These are phyloP conservation scores for Fusarium mangiferae DNA, from an alignment of 2,329 filamentous ascomycete species.

Conservation along the genomic window DNA sequence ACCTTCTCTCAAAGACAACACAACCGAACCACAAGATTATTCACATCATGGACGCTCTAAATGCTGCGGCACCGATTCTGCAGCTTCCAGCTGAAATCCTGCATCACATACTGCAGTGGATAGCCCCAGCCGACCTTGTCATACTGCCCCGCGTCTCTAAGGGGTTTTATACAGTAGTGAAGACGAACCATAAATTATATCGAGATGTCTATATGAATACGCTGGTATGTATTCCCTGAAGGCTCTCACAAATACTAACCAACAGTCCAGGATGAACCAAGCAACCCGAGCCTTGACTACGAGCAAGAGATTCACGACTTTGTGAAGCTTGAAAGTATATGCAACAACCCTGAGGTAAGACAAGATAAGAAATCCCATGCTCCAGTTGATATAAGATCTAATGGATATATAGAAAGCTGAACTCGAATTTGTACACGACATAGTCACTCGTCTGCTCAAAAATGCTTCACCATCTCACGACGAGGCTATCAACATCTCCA, in stretches of 20 bases:
- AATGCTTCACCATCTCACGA: slow-evolving; percentile 52
- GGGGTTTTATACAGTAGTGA: slow-evolving; percentile 63
- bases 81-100: slow-evolving; percentile 66
- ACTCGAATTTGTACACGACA: slow-evolving; percentile 59
- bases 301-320: slow-evolving; percentile 56
- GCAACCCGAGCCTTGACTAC: slow-evolving; percentile 53
- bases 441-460: slow-evolving; percentile 58
- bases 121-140: slow-evolving; percentile 67
- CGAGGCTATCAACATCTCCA: slow-evolving; percentile 44
- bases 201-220: slow-evolving; percentile 69
- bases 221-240: slow-evolving; percentile 57
- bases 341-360: slow-evolving; percentile 44
- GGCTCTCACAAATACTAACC: not conserved
- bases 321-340: slow-evolving; percentile 57
- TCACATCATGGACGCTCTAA: slow-evolving; percentile 12
- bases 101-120: slow-evolving; percentile 67
- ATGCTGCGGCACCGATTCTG: slow-evolving; percentile 1
- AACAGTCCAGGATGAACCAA: slow-evolving; percentile 47
- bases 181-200: slow-evolving; percentile 67
- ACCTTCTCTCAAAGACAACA: not conserved
- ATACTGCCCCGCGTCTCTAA: slow-evolving; percentile 63
- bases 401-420: slow-evolving; percentile 50
- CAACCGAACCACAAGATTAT: not conserved
- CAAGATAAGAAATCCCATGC: not conserved
- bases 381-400: not conserved